Evolutionary conservation across 495 filamentous ascomycete genomes (phyloP).

Genomic region (Aspergillus indologenus): DNA sequence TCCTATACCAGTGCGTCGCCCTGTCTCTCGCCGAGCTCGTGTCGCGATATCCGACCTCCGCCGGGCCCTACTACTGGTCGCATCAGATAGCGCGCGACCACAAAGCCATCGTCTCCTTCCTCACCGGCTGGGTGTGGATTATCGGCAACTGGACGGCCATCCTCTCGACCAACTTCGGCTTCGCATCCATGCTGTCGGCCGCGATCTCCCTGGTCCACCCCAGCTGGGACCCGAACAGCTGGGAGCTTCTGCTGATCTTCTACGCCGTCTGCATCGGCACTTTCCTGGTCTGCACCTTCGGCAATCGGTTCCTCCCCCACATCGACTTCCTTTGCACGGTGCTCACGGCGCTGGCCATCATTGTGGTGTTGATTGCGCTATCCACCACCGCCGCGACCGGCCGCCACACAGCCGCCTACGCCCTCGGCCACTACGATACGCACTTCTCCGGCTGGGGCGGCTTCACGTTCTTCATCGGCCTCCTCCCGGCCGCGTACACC

Average conservation of each 20-base stretch:
- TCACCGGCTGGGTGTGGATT: conserved; percentile 65
- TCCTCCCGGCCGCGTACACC: conserved; percentile 50
- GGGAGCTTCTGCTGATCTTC: conserved; percentile 60
- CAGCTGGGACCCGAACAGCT: conserved; percentile 48
- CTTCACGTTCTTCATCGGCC: conserved; percentile 51
- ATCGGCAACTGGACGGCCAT: conserved; percentile 71
- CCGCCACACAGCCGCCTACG: conserved; percentile 41
- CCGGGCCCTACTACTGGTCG: conserved; percentile 51
- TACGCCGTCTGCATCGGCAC: conserved; percentile 54
- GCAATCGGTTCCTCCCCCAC: conserved; percentile 54
- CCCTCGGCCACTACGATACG: conserved; percentile 49
- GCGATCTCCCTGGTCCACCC: conserved; percentile 58
- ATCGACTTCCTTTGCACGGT: conserved; percentile 49
- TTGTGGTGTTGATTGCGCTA: conserved; percentile 40
- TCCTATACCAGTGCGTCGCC: conserved; percentile 39
- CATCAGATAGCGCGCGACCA: conserved; percentile 34
- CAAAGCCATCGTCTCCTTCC: conserved; percentile 53
- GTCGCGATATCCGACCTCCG: conserved; percentile 49
- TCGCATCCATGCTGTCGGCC: conserved; percentile 55
- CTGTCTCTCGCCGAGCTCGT: conserved; percentile 47
- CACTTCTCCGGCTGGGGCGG: conserved; percentile 43
- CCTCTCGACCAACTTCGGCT: conserved; percentile 65
- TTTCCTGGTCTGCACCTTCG: conserved; percentile 53
- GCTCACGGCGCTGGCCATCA: conserved; percentile 37
- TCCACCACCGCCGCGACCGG: conserved; percentile 42